Base-by-base conservation (phyloP, 2,329 filamentous ascomycete genomes). In the Exophiala calicioides region DNA sequence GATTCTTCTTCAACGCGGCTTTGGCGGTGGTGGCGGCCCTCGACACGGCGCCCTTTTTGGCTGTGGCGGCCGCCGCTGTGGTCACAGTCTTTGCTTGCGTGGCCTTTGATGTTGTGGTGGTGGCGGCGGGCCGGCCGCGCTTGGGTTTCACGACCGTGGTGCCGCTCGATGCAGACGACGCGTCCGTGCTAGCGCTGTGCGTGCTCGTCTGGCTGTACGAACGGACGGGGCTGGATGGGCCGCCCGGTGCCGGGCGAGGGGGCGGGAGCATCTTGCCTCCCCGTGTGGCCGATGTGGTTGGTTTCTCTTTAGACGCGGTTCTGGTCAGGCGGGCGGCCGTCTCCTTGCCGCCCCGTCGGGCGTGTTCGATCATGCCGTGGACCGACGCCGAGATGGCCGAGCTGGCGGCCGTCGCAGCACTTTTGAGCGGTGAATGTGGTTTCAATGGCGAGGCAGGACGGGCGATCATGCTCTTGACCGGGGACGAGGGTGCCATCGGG, bases 341-440 rank as follows among this genome's bases (percentile, higher is more conserved):
- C 12, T 38, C 50, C 13, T 46, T 46, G n/a, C 49, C 43, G 23
- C 57, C 55, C n/a, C 55, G 55, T 38, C 53, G 55, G 4, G 56
- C 54, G 15, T 55, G 50, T 26, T 56, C 53, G 20, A 52, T 41
- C 52, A 57, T 56, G 12, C 55, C 55, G 19, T 57, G 55, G 31
- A 55, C 36, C 20, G 44, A 42, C 13, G 56, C 51, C 1, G 57
- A 58, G 16, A 59, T 53, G 18, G 54, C 56, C 16, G 51, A 53
- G 7, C 49, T 56, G n/a, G 56, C 65, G 15, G 64, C 61, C 3
- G 62, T 58, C 12, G 56, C 65, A 20, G 64, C 61, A 3, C 62
- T 62, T 61, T 84, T 84, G 15, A 75, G 60, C 1, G 82, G 79
- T 21, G 82, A 82, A 7, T 72, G 65, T 20, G 78, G 72, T 33